phyloP scores from a whole-genome alignment of 768 basidiomycete genomes.

The Jaapia argillacea region DNA sequence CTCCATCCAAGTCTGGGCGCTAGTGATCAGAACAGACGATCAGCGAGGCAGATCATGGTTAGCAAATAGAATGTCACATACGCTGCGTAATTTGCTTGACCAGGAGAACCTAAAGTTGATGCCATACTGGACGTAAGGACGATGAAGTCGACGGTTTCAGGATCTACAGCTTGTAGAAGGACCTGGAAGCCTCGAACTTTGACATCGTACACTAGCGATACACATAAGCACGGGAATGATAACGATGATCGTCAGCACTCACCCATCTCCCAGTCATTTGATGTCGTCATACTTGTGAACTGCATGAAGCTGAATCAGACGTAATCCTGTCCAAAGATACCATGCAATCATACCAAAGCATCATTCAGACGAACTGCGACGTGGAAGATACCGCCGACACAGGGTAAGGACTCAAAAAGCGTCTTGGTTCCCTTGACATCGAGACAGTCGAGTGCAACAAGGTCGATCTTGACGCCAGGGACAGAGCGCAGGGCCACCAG shows the following conservation, averaged over 20 bases:
- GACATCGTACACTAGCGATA: constrained; percentile 8
- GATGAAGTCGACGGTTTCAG: constrained; percentile 8
- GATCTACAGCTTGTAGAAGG: constrained; percentile 8
- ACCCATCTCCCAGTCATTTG: constrained; percentile 9
- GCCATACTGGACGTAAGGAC: constrained; percentile 6
- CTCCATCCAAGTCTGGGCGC: constrained; percentile 4
- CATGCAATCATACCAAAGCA: not conserved
- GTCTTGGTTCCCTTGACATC: constrained; percentile 5
- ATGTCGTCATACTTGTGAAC: constrained; percentile 7
- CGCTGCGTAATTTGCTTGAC: constrained; percentile 7
- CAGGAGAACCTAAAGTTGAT: constrained; percentile 4
- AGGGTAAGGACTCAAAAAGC: not conserved
- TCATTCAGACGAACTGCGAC: constrained; percentile 6
- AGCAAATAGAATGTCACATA: not conserved
- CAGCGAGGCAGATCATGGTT: not conserved
- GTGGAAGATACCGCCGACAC: constrained; percentile 6
- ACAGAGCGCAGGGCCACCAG: constrained; percentile 1
- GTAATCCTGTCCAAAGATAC: too few relatives aligned
- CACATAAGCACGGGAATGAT: not conserved
- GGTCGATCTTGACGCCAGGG: constrained; percentile 6
- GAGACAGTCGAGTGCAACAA: constrained; percentile 4
- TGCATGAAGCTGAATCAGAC: too few relatives aligned
- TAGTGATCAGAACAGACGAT: not conserved
- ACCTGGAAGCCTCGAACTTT: constrained; percentile 8
- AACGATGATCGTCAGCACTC: not conserved